Evolutionary conservation across 495 filamentous ascomycete species (phyloP), one percentile per base, ranked within the genome.

Genomic region (Parathielavia hyrcaniae): DNA sequence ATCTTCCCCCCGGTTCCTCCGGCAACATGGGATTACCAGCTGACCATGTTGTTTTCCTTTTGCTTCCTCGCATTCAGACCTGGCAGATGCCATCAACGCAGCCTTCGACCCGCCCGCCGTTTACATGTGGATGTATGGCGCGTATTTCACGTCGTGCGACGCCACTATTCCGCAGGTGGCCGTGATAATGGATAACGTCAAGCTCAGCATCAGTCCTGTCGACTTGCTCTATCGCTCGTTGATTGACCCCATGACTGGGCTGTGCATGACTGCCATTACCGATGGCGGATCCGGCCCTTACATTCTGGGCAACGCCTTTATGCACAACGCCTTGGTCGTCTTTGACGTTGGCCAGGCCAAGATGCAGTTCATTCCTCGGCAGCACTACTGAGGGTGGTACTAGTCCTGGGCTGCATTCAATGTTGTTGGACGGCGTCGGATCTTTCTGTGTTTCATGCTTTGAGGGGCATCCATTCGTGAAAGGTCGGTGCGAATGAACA

Each of bases 311-410:
- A 80, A 81, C 59, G 74, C 75, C 1, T 88, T 85, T 61, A 72
- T 86, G 73, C 85, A 83, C 67, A 85, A 81, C 62, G 83, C 85
- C 0, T 64, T 88, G 14, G 74, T 75, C 0, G 79, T 84, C 10
- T 85, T 83, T 63, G 82, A 87, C 70, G 72, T 87, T 46, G 83
- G 81, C 10, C 71, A 70, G 55, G 73, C 73, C 26, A 67, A 78
- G 73, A 75, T 86, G 78, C 62, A 74, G 38, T 83, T 83, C 52
- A 62, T 67, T 17, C 58, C 62, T 6, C 51, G 72, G 11, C 58
- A 65, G 49, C 66, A 64, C 44, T 66, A 71, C 36, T 69, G 56
- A 69, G 16, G 1, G 30, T 60, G 26, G n/a, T n/a, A n/a, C n/a
- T n/a, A n/a, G n/a, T 35, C 0, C 16, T 30, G 26, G 26, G n/a